These are phyloP conservation scores for Orbilia oligospora DNA, from an alignment of 2,329 filamentous ascomycete species.

Conservation along the genomic window DNA sequence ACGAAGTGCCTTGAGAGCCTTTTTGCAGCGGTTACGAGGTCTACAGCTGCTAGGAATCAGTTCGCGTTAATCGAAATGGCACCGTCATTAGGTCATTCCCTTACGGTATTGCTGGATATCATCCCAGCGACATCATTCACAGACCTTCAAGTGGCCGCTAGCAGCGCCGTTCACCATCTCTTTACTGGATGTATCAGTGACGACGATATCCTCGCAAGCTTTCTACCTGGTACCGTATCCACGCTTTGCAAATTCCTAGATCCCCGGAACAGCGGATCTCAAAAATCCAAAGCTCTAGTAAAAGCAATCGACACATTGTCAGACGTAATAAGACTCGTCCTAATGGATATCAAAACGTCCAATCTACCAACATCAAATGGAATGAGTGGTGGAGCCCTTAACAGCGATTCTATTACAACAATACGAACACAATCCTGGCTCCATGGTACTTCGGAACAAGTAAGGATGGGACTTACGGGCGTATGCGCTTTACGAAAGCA, in stretches of 20 bases:
- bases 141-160: conserved; percentile 79
- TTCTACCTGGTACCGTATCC: conserved; percentile 90
- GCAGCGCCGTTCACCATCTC: conserved; percentile 76
- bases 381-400: conserved; percentile 48
- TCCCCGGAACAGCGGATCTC: conserved; percentile 73
- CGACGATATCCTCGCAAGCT: conserved; percentile 81
- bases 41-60: conserved; percentile 69
- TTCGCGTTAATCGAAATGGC: conserved; percentile 75
- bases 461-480: conserved; percentile 84
- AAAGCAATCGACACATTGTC: conserved; percentile 74
- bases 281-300: conserved; percentile 76
- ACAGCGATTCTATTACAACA: conserved; percentile 52
- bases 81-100: conserved; percentile 83
- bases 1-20: conserved; percentile 79
- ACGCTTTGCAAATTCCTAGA: conserved; percentile 82
- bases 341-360: conserved; percentile 74
- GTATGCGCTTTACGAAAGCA: conserved; percentile 82
- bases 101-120: conserved; percentile 84
- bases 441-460: conserved; percentile 81
- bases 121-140: conserved; percentile 75
- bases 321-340: conserved; percentile 71
- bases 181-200: conserved; percentile 76
- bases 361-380: conserved; percentile 68
- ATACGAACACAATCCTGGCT: conserved; percentile 74
- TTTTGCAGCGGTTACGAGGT: conserved; percentile 73